These are phyloP conservation scores for Venturiaceae sp. DNA, from an alignment of 2,329 filamentous ascomycete species.

Conservation along the genomic window DNA sequence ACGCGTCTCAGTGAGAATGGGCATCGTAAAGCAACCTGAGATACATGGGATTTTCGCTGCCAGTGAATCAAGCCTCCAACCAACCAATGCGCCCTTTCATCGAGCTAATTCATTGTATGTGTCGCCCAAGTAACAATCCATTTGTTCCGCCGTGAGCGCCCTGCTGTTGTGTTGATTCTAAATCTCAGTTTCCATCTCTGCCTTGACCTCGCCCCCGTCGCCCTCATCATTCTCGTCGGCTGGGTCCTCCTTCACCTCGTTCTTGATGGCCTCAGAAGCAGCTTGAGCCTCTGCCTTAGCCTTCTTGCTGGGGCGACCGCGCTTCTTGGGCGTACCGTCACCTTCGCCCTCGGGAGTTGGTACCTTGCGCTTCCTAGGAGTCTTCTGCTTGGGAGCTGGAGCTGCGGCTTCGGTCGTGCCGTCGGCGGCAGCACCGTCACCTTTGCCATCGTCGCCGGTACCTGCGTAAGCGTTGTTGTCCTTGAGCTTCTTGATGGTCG, in stretches of 20 bases:
- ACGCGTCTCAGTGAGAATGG: background rate
- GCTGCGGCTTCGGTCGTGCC: background rate
- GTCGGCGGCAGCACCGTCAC: background rate
- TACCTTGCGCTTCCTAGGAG: conserved; percentile 1
- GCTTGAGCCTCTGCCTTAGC: background rate
- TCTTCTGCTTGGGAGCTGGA: background rate
- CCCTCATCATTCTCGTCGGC: background rate
- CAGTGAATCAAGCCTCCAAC: background rate
- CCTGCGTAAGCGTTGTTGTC: background rate
- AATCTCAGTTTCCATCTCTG: no score
- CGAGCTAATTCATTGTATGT: background rate
- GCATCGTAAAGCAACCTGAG: background rate
- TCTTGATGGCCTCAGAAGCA: background rate
- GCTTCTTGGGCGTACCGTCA: conserved; percentile 3
- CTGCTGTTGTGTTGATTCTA: no score
- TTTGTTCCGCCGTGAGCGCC: background rate
- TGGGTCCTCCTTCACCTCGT: background rate
- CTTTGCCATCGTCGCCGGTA: background rate
- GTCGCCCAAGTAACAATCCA: background rate
- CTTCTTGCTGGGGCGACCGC: background rate
- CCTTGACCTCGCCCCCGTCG: background rate
- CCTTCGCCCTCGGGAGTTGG: background rate
- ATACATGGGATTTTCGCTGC: no score
- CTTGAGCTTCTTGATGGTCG: conserved; percentile 4
- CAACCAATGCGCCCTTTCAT: background rate